Conservation (phyloP, 805 yeast genomes). For the Saturnispora besseyi region DNA sequence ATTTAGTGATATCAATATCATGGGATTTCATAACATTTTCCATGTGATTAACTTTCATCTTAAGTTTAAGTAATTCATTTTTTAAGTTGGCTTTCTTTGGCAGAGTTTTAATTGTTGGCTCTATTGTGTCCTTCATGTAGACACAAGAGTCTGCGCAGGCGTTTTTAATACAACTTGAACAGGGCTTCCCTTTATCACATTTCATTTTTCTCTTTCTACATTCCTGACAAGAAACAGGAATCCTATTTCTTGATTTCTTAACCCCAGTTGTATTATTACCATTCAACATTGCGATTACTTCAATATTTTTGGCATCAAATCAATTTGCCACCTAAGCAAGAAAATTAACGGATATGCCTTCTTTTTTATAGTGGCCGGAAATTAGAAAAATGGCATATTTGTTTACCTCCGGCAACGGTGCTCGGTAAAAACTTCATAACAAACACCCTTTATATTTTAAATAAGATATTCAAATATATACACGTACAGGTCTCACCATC, state of each 20-base stretch:
- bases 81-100: slow-evolving; percentile 30
- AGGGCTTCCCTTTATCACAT: slow-evolving; percentile 33
- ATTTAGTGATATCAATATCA: slow-evolving; percentile 21
- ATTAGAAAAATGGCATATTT: not conserved
- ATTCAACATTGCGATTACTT: not conserved
- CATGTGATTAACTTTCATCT: slow-evolving; percentile 32
- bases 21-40: slow-evolving; percentile 26
- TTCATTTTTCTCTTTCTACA: slow-evolving; percentile 41
- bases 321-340: not conserved
- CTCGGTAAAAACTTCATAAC: not conserved
- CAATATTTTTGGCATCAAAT: not conserved
- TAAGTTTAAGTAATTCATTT: slow-evolving; percentile 32
- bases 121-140: slow-evolving; percentile 32
- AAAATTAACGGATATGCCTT: not conserved
- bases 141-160: slow-evolving; percentile 32
- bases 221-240: slow-evolving; percentile 38
- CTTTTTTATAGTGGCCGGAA: not conserved
- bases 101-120: not conserved
- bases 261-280: slow-evolving; percentile 7
- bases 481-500: too few relatives aligned
- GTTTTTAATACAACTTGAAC: slow-evolving; percentile 31
- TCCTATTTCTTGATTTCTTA: slow-evolving; percentile 36
- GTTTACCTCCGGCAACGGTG: not conserved
- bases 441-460: not conserved
- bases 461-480: not conserved